Conservation (phyloP, 179 eudicot genomes). For the Gypsophila paniculata region DNA sequence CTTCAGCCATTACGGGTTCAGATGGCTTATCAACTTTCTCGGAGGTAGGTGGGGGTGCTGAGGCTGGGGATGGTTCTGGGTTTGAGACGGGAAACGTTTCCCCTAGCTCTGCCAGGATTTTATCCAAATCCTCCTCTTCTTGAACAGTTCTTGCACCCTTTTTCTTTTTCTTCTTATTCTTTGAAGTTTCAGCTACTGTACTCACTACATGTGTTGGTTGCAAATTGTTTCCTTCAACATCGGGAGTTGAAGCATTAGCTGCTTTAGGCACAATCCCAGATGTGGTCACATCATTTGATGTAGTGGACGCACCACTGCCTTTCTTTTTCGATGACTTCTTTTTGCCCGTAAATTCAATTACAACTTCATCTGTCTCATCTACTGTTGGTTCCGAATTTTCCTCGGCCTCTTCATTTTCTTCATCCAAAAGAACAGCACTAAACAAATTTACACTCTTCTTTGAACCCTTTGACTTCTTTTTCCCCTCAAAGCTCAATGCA, state of each 20-base stretch:
- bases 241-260: constrained; percentile 13
- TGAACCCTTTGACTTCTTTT: constrained; percentile 51
- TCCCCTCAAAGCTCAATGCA: constrained; percentile 35
- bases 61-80: constrained; percentile 38
- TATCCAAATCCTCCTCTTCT: constrained; percentile 82
- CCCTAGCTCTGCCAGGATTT: constrained; percentile 75
- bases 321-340: constrained; percentile 91
- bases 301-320: constrained; percentile 32
- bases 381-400: constrained; percentile 12
- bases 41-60: constrained; percentile 26
- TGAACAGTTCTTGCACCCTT: constrained; percentile 69
- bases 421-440: constrained; percentile 43
- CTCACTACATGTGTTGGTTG: constrained; percentile 27
- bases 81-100: constrained; percentile 47
- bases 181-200: constrained; percentile 46
- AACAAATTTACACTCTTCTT: constrained; percentile 40
- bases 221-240: constrained; percentile 19
- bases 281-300: constrained; percentile 19
- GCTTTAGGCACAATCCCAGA: constrained; percentile 30
- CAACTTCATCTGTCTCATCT: constrained; percentile 31
- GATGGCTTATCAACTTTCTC: constrained; percentile 32
- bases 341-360: constrained; percentile 62
- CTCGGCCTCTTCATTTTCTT: constrained; percentile 42
- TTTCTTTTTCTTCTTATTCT: constrained; percentile 83
- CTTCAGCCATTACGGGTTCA: constrained; percentile 40